phyloP scores from a whole-genome alignment of 2,329 filamentous ascomycete species.

The Arachnopeziza araneosa region DNA sequence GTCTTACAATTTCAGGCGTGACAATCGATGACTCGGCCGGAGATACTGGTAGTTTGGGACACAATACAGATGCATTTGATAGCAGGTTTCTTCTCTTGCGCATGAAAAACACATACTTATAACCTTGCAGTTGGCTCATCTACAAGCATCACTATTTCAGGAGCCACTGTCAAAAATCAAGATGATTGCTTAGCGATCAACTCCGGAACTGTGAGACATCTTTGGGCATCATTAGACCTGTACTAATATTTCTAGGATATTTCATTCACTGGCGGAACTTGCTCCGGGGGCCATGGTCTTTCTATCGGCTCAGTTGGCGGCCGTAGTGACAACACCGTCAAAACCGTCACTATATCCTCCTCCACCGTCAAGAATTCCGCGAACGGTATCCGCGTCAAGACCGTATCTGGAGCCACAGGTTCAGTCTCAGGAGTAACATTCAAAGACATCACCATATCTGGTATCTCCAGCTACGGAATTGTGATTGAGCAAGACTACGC shows the following conservation, averaged over 20 bases:
- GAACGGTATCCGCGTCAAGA: conserved; percentile 42
- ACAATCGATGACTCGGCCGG: conserved; percentile 52
- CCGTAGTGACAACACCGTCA: conserved; percentile 47
- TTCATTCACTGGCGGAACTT: conserved; percentile 24
- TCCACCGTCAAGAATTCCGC: conserved; percentile 35
- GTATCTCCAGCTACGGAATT: conserved; percentile 41
- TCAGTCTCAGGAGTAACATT: conserved; percentile 47
- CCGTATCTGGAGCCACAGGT: conserved; percentile 32
- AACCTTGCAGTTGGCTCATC: conserved; percentile 37
- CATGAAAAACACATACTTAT: neutral
- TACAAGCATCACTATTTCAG: conserved; percentile 43
- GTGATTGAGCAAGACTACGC: conserved; percentile 52
- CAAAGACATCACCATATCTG: conserved; percentile 43
- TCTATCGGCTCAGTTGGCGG: conserved; percentile 54
- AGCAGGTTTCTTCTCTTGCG: neutral
- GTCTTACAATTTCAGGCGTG: conserved; percentile 42
- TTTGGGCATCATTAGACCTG: neutral
- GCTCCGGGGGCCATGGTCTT: conserved; percentile 38
- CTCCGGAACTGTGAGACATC: conserved; percentile 37
- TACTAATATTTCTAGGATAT: conserved; percentile 9
- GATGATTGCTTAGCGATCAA: conserved; percentile 56
- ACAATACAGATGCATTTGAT: conserved; percentile 40
- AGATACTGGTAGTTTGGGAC: conserved; percentile 33
- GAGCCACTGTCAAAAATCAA: conserved; percentile 50
- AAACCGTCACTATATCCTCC: conserved; percentile 44